These are phyloP conservation scores for Monilinia polystroma DNA, from an alignment of 2,329 filamentous ascomycete species.

Conservation along the genomic window DNA sequence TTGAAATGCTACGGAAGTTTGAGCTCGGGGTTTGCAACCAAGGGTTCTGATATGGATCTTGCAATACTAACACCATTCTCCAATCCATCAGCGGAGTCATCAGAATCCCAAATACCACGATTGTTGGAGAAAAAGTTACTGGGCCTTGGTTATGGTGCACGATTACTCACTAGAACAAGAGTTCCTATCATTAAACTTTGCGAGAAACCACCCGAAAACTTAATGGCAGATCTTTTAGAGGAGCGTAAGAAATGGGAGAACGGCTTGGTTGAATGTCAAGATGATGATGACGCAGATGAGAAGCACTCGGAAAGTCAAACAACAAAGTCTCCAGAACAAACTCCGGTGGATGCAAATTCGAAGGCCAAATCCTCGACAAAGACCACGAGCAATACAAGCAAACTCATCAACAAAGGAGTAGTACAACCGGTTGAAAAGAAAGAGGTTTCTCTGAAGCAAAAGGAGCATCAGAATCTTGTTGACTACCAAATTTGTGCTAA, in stretches of 20 bases:
- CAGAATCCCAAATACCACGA: constrained; percentile 65
- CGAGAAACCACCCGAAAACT: constrained; percentile 61
- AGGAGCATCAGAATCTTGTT: constrained; percentile 34
- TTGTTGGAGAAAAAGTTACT: constrained; percentile 74
- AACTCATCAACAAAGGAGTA: neutral
- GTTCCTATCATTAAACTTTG: constrained; percentile 89
- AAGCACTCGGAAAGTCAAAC: neutral
- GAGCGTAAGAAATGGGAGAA: constrained; percentile 72
- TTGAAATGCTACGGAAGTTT: constrained; percentile 81
- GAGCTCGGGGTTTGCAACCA: constrained; percentile 80
- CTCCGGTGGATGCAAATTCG: neutral
- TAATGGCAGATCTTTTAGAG: constrained; percentile 60
- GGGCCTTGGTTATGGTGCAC: constrained; percentile 69
- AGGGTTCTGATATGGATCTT: constrained; percentile 88
- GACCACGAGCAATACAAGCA: neutral
- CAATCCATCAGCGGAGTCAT: constrained; percentile 50
- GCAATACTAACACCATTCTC: constrained; percentile 69
- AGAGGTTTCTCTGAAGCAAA: constrained; percentile 34
- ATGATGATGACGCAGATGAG: constrained; percentile 36
- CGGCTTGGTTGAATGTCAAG: constrained; percentile 41
- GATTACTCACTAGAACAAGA: constrained; percentile 73
- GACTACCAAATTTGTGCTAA: constrained; percentile 40
- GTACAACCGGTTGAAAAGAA: neutral
- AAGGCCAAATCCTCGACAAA: neutral
- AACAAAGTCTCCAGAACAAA: constrained; percentile 12